phyloP scores from a whole-genome alignment of 2,329 filamentous ascomycete species.

The Colletotrichum endophyticum region DNA sequence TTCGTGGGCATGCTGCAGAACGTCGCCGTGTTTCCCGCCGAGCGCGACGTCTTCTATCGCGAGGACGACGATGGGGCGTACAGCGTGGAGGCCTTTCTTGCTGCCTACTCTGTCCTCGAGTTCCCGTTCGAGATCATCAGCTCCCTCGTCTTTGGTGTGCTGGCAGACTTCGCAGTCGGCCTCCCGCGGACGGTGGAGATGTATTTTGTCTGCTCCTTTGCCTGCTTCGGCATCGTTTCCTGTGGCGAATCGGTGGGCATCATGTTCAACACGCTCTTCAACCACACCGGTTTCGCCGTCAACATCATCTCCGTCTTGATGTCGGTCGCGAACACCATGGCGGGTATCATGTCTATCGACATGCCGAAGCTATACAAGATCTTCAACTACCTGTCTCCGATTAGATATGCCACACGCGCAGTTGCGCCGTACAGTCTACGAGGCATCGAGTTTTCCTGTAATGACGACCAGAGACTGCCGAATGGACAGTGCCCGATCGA shows the following conservation, averaged over 20 bases:
- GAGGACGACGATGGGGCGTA: constrained; percentile 79
- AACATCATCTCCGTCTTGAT: constrained; percentile 75
- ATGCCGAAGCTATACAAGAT: constrained; percentile 70
- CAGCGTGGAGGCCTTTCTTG: constrained; percentile 71
- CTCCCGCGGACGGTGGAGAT: constrained; percentile 66
- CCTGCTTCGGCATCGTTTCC: constrained; percentile 74
- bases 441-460: constrained; percentile 68
- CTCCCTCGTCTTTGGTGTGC: constrained; percentile 67
- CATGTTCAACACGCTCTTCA: constrained; percentile 79
- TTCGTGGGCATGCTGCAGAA: constrained; percentile 83
- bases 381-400: constrained; percentile 74
- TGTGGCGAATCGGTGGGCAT: constrained; percentile 80
- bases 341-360: constrained; percentile 72
- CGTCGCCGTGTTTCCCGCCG: constrained; percentile 73
- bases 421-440: constrained; percentile 69
- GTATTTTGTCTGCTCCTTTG: constrained; percentile 72
- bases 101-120: constrained; percentile 73
- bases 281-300: constrained; percentile 77
- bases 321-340: constrained; percentile 73
- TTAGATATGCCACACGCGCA: constrained; percentile 72
- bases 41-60: constrained; percentile 78
- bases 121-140: constrained; percentile 73
- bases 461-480: constrained; percentile 60
- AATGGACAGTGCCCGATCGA: constrained; percentile 68
- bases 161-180: constrained; percentile 69